A percentile compares a stretch with the other conserved stretches of the same genome.
Conservation (phyloP, 331 rosid genomes). For the Dryas integrifolia region DNA sequence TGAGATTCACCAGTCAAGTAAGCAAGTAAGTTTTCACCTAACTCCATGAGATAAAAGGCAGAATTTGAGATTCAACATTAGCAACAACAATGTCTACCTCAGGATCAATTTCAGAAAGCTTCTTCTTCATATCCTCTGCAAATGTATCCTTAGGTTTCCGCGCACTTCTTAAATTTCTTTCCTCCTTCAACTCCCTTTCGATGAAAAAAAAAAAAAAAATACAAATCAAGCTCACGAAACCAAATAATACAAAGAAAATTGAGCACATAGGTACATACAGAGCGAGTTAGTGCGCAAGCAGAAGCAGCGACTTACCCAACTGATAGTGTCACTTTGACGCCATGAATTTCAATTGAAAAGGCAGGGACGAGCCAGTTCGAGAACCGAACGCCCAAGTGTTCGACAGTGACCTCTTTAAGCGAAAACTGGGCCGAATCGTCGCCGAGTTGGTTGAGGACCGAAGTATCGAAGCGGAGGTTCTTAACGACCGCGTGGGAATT, state of each 20-base stretch:
- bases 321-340: slow-evolving; percentile 47
- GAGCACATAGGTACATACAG: background rate
- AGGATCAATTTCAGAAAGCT: slow-evolving; percentile 71
- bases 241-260: slow-evolving; percentile 9
- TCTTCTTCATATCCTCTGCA: slow-evolving; percentile 46
- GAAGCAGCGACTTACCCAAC: slow-evolving; percentile 41
- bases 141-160: slow-evolving; percentile 31
- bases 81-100: slow-evolving; percentile 46
- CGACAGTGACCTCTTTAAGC: slow-evolving; percentile 52
- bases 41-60: slow-evolving; percentile 6
- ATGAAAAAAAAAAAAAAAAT: background rate
- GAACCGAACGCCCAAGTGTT: slow-evolving; percentile 51
- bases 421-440: slow-evolving; percentile 44
- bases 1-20: slow-evolving; percentile 1
- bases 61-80: background rate
- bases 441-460: slow-evolving; percentile 53
- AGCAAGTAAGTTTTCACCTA: background rate
- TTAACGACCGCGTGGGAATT: slow-evolving; percentile 46
- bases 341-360: slow-evolving; percentile 53
- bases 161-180: slow-evolving; percentile 25
- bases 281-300: background rate
- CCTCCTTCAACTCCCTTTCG: slow-evolving; percentile 51
- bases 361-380: slow-evolving; percentile 71
- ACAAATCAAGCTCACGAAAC: slow-evolving; percentile 9
- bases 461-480: slow-evolving; percentile 53